Conservation (phyloP, 352 stramenopile species). For the Pythium aquatile region DNA sequence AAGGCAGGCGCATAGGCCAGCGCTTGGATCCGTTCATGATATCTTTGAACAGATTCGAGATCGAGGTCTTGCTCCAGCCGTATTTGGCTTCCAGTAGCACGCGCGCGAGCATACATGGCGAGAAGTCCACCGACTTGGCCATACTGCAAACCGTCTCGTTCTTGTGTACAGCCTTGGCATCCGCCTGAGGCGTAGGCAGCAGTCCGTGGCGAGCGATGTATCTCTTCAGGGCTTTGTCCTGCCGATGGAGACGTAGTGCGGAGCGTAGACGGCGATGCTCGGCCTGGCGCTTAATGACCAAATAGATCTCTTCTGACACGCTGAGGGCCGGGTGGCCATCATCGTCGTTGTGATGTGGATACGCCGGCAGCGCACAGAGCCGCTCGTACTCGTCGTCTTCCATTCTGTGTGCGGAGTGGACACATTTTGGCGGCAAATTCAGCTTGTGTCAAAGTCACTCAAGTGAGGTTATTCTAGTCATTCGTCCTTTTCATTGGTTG, state of each 20-base stretch:
- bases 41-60: constrained; percentile 68
- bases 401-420: constrained; percentile 30
- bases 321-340: constrained; percentile 21
- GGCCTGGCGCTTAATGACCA: constrained; percentile 58
- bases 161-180: neutral
- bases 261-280: constrained; percentile 44
- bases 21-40: constrained; percentile 25
- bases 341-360: constrained; percentile 17
- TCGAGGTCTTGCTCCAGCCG: constrained; percentile 61
- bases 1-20: constrained; percentile 25
- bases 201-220: constrained; percentile 43
- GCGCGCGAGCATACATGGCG: constrained; percentile 67
- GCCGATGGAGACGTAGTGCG: constrained; percentile 47
- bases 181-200: neutral
- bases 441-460: neutral
- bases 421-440: constrained; percentile 17
- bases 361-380: constrained; percentile 46
- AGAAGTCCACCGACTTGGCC: constrained; percentile 48
- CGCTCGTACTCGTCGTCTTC: constrained; percentile 45
- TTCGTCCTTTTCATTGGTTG: constrained; percentile 6
- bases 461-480: constrained; percentile 1
- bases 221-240: constrained; percentile 55
- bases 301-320: constrained; percentile 51
- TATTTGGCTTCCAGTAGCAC: constrained; percentile 56
- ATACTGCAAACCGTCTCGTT: constrained; percentile 40